These are phyloP conservation scores for Zasmidium citrigriseum DNA, from an alignment of 2,329 filamentous ascomycete genomes.

Conservation along the genomic window DNA sequence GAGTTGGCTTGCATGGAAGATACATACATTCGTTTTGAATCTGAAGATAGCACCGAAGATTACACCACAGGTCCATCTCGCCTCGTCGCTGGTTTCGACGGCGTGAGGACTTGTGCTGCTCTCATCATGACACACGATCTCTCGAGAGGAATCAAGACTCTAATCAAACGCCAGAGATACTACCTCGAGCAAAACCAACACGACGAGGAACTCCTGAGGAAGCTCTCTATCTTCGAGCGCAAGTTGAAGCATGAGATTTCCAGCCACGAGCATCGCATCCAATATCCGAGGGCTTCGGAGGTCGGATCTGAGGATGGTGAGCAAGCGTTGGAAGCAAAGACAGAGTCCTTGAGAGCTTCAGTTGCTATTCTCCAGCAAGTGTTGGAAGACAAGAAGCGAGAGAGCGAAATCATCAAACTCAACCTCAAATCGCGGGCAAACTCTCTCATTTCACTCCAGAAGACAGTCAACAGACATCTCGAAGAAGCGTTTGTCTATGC, in stretches of 20 bases:
- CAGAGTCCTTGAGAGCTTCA: too few relatives aligned
- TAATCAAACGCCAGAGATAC: background rate
- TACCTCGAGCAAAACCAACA: conserved; percentile 1
- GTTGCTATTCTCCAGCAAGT: too few relatives aligned
- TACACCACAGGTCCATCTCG: conserved; percentile 6
- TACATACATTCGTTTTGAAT: background rate
- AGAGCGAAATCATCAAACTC: too few relatives aligned
- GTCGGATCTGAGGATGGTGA: background rate
- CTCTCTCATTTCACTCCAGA: too few relatives aligned
- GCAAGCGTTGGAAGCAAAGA: too few relatives aligned
- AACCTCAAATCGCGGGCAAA: too few relatives aligned
- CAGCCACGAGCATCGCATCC: conserved; percentile 4
- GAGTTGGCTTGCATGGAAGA: background rate
- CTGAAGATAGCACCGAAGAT: conserved; percentile 4
- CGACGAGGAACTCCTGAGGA: too few relatives aligned
- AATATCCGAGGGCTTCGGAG: background rate
- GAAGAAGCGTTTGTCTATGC: conserved; percentile 10
- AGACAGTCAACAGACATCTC: too few relatives aligned
- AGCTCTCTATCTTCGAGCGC: conserved; percentile 2
- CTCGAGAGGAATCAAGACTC: conserved; percentile 1
- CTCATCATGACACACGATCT: conserved; percentile 9
- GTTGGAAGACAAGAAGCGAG: too few relatives aligned
- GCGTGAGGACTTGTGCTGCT: conserved; percentile 1
- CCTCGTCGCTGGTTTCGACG: conserved; percentile 1
- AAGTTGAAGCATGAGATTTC: conserved; percentile 2